phyloP scores from a whole-genome alignment of 2,329 filamentous ascomycete genomes.

The Lasiodiplodia sp. region DNA sequence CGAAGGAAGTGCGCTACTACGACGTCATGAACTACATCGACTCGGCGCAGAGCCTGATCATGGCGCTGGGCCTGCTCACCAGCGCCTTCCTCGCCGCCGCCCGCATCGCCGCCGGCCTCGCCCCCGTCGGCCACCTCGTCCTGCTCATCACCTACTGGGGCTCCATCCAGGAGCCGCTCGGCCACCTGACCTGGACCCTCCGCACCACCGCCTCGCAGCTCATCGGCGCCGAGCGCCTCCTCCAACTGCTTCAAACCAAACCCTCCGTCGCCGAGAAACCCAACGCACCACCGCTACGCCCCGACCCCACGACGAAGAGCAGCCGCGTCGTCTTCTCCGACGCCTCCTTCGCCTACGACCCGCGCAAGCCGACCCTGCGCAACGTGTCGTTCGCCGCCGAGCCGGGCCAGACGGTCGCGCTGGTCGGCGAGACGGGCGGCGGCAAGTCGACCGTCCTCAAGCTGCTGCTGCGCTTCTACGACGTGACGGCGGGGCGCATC shows the following conservation, averaged over 20 bases:
- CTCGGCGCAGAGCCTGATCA: conserved; percentile 55
- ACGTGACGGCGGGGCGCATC: conserved; percentile 58
- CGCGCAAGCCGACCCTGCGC: conserved; percentile 59
- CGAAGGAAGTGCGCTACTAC: conserved; percentile 41
- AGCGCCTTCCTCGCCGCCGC: conserved; percentile 62
- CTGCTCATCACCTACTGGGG: conserved; percentile 71
- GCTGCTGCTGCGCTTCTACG: conserved; percentile 63
- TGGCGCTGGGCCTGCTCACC: conserved; percentile 58
- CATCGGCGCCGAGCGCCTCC: conserved; percentile 70
- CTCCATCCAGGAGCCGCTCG: conserved; percentile 56
- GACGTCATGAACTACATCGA: conserved; percentile 35
- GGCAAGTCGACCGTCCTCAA: conserved; percentile 66
- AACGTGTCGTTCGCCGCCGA: conserved; percentile 58
- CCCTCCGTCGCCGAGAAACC: conserved; percentile 62
- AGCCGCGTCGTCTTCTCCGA: conserved; percentile 58
- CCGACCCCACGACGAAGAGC: conserved; percentile 47
- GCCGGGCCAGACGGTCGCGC: conserved; percentile 60
- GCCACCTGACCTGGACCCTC: conserved; percentile 59
- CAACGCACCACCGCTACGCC: conserved; percentile 56
- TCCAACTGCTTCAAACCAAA: conserved; percentile 65
- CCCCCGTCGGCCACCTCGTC: conserved; percentile 67
- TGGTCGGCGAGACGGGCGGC: conserved; percentile 64
- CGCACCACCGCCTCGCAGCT: conserved; percentile 60
- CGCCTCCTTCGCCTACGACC: conserved; percentile 58
- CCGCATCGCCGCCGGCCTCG: conserved; percentile 58